phyloP scores from a whole-genome alignment of 805 yeast genomes.

The Spathaspora girioi region DNA sequence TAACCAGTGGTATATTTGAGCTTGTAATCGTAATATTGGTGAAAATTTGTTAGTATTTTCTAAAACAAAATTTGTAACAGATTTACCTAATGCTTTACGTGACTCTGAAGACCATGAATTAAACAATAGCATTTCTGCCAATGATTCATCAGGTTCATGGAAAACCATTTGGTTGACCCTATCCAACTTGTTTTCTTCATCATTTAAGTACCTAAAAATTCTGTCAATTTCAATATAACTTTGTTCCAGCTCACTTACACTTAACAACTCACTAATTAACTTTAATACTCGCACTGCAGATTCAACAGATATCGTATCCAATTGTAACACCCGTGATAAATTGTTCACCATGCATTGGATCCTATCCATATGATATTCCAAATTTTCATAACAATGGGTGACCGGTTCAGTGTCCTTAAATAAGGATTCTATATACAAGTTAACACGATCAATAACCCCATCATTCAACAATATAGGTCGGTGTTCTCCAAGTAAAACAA shows the following conservation, averaged over 20 bases:
- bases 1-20: slow-evolving; percentile 9
- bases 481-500: slow-evolving; percentile 1
- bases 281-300: slow-evolving; percentile 15
- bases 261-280: slow-evolving; percentile 20
- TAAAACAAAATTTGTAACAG: slow-evolving; percentile 13
- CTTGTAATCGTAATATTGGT: slow-evolving; percentile 16
- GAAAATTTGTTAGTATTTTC: slow-evolving; percentile 22
- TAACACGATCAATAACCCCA: slow-evolving; percentile 16
- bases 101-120: slow-evolving; percentile 6
- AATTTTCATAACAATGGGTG: slow-evolving; percentile 33
- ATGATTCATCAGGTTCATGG: slow-evolving; percentile 19
- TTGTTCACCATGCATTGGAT: slow-evolving; percentile 14
- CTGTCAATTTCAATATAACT: slow-evolving; percentile 7
- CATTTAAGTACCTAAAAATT: slow-evolving; percentile 9
- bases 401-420: slow-evolving; percentile 24
- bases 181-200: slow-evolving; percentile 6
- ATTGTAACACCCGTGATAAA: neutral
- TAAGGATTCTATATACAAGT: slow-evolving; percentile 24
- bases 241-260: slow-evolving; percentile 10
- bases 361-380: slow-evolving; percentile 23
- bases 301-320: slow-evolving; percentile 4
- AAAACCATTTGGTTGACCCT: slow-evolving; percentile 13
- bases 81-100: slow-evolving; percentile 6
- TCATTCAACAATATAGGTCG: slow-evolving; percentile 14
- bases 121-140: slow-evolving; percentile 16